Percentiles rank a stretch among this genome's conserved stretches.
Evolutionary conservation across 2,329 filamentous ascomycete genomes (phyloP).

Genomic region (Xylaria sp.): DNA sequence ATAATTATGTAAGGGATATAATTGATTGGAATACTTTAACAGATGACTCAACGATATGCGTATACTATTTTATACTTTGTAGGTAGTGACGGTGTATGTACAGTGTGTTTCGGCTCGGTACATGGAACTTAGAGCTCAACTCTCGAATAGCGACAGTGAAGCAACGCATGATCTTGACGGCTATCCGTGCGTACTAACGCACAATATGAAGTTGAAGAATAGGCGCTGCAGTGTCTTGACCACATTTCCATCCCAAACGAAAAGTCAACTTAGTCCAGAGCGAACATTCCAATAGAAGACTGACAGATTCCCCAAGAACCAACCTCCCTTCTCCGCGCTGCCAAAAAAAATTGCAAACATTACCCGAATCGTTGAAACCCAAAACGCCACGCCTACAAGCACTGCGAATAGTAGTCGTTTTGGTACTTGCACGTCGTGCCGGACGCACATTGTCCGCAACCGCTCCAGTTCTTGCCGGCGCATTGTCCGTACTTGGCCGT

Average conservation of each 20-base stretch:
- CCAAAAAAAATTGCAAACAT: not conserved
- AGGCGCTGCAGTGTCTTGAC: not conserved
- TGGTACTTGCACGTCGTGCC: conserved; percentile 47
- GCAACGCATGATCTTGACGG: not conserved
- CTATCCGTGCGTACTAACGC: not conserved
- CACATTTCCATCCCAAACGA: not conserved
- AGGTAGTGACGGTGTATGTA: conserved; percentile 38
- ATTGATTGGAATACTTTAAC: too few relatives aligned
- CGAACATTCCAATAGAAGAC: not conserved
- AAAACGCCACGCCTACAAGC: conserved; percentile 34
- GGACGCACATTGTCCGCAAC: conserved; percentile 42
- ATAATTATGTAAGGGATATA: too few relatives aligned
- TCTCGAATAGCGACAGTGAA: conserved; percentile 14
- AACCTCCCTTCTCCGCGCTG: not conserved
- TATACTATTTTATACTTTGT: conserved; percentile 51
- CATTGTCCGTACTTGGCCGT: conserved; percentile 48
- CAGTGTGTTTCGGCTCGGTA: conserved; percentile 49
- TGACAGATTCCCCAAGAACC: not conserved
- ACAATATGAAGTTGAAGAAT: not conserved
- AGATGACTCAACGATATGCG: conserved; percentile 35
- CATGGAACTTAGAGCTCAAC: conserved; percentile 47
- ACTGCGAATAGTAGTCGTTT: conserved; percentile 49
- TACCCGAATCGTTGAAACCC: not conserved
- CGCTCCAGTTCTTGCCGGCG: conserved; percentile 47
- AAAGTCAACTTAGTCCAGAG: not conserved